Evolutionary conservation across 2,329 filamentous ascomycete species (phyloP), one percentile per base, ranked within the genome.

Genomic region (Aquanectria penicillioides): DNA sequence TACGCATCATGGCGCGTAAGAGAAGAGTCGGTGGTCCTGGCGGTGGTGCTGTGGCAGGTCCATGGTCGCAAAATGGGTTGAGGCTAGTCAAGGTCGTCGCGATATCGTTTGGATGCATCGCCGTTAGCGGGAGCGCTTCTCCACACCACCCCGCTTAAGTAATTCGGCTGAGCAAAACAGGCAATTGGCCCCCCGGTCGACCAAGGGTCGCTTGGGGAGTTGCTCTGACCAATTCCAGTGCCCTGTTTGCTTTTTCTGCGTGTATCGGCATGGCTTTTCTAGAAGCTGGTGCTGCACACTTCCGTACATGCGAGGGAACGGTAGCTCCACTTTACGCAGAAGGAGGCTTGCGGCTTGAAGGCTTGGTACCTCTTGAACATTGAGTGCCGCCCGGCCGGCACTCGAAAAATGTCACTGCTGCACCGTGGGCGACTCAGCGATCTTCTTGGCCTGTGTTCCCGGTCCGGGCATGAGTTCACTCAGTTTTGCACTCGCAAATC

Each of bases 1-100:
- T 58, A 20, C 46, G 46, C 54, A 57, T 46, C 33, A 49, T 49
- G 44, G 52, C 29, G 52, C 36, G 52, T 41, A 23, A 46, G 12
- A 20, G 36, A 23, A 38, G 22, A 15, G 6, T 36, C 20, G 12
- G 41, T 17, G 28, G 12, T n/a, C n/a, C n/a, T n/a, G n/a, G 26
- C 17, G 20, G 41, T 22, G 40, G 18, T 4, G 41, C 25, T 18
- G 41, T 26, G 25, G 26, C 3, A 44, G n/a, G 40, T 54, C 33
- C 33, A 38, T 54, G 31, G 41, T 54, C 25, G 41, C 17, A 54
- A 38, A 46, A 36, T 43, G 41, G 41, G 40, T 31, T 31, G 36
- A 36, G 18, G 40, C 40, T 54, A 54, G 50, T 20, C 50, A 23
- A 11, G 31, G 49, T 20, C 26, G 29, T 33, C 12, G 33, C 40